Percentiles rank a stretch among this genome's conserved stretches.
Conservation (phyloP, 2,329 filamentous ascomycete genomes). For the Massarina eburnea region DNA sequence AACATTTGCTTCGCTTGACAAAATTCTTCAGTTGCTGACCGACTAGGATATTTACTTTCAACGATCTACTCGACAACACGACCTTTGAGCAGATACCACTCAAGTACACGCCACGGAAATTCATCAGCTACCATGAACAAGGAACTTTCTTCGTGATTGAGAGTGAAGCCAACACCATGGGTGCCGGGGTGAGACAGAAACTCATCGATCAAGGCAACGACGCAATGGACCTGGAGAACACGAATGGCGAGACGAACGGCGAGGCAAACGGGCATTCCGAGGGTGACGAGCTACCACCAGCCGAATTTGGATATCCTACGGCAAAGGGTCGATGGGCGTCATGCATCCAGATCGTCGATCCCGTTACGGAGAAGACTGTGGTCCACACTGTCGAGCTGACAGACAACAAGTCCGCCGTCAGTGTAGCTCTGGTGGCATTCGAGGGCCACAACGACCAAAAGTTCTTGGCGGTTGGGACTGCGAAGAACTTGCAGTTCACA, state of each 20-base stretch:
- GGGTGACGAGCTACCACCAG: slow-evolving; percentile 65
- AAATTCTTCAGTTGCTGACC: slow-evolving; percentile 10
- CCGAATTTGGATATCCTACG: slow-evolving; percentile 86
- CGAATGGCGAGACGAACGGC: slow-evolving; percentile 40
- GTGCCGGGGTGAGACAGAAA: slow-evolving; percentile 73
- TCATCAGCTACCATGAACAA: slow-evolving; percentile 84
- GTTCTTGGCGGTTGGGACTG: slow-evolving; percentile 93
- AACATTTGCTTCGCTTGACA: background rate
- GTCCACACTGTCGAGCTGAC: slow-evolving; percentile 78
- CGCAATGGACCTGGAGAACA: slow-evolving; percentile 16
- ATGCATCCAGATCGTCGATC: slow-evolving; percentile 90
- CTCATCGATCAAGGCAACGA: slow-evolving; percentile 69
- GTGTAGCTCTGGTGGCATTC: slow-evolving; percentile 81
- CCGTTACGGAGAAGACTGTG: slow-evolving; percentile 68
- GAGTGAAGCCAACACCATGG: slow-evolving; percentile 87
- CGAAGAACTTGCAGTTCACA: slow-evolving; percentile 81
- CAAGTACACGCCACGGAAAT: slow-evolving; percentile 84
- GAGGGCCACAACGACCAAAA: slow-evolving; percentile 75
- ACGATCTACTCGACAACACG: slow-evolving; percentile 81
- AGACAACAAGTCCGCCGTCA: slow-evolving; percentile 90
- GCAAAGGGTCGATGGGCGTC: slow-evolving; percentile 90
- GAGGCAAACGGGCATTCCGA: slow-evolving; percentile 20
- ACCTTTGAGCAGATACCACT: slow-evolving; percentile 85
- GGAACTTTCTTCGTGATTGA: slow-evolving; percentile 93
- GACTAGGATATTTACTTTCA: slow-evolving; percentile 81